Conservation (phyloP, 805 yeast species). For the Metschnikowia baotianmanensis region DNA sequence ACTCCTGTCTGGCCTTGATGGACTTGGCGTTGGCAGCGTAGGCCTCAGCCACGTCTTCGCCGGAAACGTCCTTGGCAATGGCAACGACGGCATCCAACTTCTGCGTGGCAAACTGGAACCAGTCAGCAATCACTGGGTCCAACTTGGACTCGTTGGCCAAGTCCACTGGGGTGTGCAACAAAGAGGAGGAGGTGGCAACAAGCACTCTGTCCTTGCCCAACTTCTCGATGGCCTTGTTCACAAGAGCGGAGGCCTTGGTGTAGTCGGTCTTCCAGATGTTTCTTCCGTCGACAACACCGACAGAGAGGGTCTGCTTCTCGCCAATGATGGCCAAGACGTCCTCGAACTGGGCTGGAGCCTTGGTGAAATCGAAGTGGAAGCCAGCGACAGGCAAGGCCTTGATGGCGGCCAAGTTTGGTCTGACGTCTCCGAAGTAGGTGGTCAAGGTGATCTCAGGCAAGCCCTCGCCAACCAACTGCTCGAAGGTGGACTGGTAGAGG, state of each 20-base stretch:
- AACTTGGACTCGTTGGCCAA: conserved; percentile 88
- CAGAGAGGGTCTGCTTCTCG: conserved; percentile 79
- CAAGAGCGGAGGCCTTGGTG: conserved; percentile 78
- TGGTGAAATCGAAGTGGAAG: conserved; percentile 94
- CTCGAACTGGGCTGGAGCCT: conserved; percentile 94
- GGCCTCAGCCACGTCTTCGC: conserved; percentile 72
- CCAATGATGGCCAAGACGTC: conserved; percentile 67
- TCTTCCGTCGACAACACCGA: conserved; percentile 98
- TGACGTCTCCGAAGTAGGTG: conserved; percentile 97
- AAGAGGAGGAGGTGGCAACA: conserved; percentile 94
- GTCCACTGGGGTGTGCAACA: conserved; percentile 98
- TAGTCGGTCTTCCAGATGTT: conserved; percentile 99
- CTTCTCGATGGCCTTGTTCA: conserved; percentile 77
- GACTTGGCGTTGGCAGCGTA: conserved; percentile 86
- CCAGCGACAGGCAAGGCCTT: conserved; percentile 90
- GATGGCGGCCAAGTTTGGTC: conserved; percentile 91
- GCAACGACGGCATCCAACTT: conserved; percentile 88
- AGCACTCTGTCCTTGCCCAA: conserved; percentile 84
- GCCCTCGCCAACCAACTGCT: conserved; percentile 59
- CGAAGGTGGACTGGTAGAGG: conserved; percentile 88
- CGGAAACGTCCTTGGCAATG: conserved; percentile 83
- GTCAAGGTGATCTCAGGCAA: conserved; percentile 81
- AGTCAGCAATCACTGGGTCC: conserved; percentile 87
- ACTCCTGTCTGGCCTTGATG: conserved; percentile 79
- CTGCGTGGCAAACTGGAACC: conserved; percentile 99